Conservation (phyloP, 2,329 filamentous ascomycete genomes). For the Colletotrichum sojae region DNA sequence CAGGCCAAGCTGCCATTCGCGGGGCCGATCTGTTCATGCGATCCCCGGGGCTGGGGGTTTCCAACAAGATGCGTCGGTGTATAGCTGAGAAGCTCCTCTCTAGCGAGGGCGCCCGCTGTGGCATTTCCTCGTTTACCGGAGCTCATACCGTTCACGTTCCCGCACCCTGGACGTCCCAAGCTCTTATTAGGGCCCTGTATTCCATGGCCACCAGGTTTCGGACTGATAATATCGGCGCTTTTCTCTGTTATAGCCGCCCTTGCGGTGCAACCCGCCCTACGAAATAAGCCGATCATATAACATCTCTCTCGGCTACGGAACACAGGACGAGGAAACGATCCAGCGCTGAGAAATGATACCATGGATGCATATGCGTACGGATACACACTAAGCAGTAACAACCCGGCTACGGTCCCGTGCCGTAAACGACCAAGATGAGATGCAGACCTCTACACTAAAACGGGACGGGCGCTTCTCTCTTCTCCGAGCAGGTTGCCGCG, state of each 20-base stretch:
- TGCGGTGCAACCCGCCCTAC: conserved; percentile 8
- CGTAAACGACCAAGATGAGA: no score
- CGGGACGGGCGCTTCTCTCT: conserved; percentile 8
- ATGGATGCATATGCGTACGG: no score
- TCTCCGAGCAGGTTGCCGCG: conserved; percentile 2
- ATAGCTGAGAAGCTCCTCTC: conserved; percentile 5
- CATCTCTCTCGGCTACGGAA: neutral
- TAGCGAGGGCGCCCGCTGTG: conserved; percentile 5
- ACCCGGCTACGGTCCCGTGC: neutral
- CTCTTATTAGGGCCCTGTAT: conserved; percentile 9
- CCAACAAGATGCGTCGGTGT: conserved; percentile 19
- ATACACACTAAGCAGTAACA: neutral
- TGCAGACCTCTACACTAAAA: neutral
- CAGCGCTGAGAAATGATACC: conserved; percentile 15
- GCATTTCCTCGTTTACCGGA: conserved; percentile 13
- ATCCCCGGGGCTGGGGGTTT: conserved; percentile 14
- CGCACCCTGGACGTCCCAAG: conserved; percentile 12
- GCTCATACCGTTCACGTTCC: conserved; percentile 7
- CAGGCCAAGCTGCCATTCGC: conserved; percentile 33
- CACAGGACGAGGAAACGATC: neutral
- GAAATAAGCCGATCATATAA: conserved; percentile 31
- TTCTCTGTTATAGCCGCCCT: conserved; percentile 15
- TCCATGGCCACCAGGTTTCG: neutral
- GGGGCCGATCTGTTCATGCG: conserved; percentile 41
- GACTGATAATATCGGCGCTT: conserved; percentile 13